Base-by-base conservation (phyloP, 306 rosid species). In the Gastrolobium villosum region DNA sequence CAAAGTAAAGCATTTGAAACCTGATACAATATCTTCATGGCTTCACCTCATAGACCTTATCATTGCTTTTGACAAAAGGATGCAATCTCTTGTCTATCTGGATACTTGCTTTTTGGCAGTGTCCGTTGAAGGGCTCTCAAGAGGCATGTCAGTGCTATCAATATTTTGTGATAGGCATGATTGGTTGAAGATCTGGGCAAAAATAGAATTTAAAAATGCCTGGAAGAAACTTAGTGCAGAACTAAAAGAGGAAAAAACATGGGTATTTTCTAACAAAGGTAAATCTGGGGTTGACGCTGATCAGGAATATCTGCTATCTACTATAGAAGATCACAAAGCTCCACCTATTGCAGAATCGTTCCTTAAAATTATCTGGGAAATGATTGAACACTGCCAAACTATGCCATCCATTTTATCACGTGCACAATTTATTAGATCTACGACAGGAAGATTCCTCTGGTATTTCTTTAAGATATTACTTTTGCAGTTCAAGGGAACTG, bases 121-220 rank as follows among this genome's bases (percentile, higher is more conserved):
- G 52, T 81, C 86, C 13, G 92, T 74, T 78, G 83, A 79, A 77
- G 93, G 86, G 65, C 73, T 81, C 34, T 81, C 88, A 6, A 77
- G 79, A 60, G 85, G 82, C 52, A 55, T 85, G 68, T 92, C 97
- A 32, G 85, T 82, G 44, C 82, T 92, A 50, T 76, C 82, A 65
- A 76, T 89, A 79, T 92, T 92, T 77, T 81, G 85, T 79, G 77
- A 83, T 54, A 83, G 93, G 83, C 82, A 78, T 10, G 93, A 88
- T 63, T 92, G 93, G 94, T 89, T 92, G 48, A 92, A 89, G 82
- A 82, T 88, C 67, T 92, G 97, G 97, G 94, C 90, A 57, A 92
- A 89, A 82, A 69, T 92, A 57, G 97, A 92, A 87, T 81, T 92
- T 50, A 88, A 86, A 81, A 90, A 85, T 85, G 91, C 90, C 1